A percentile compares a stretch with the other conserved stretches of the same genome.
phyloP scores from a whole-genome alignment of 352 stramenopile species.

The Phytophthora aleatoria region DNA sequence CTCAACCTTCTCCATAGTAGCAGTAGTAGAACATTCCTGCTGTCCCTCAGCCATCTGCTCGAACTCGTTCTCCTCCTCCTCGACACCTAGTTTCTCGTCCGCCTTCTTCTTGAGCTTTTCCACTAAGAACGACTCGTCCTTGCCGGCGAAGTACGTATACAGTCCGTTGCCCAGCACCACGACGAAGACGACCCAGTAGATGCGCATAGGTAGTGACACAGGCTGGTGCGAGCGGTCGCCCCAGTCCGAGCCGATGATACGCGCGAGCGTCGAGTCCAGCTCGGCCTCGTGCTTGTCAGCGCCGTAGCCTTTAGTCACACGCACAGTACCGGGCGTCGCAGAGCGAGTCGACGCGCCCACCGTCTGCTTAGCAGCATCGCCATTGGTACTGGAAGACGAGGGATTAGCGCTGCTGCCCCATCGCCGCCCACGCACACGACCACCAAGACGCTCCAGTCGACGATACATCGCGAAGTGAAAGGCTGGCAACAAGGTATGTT shows the following conservation, averaged over 20 bases:
- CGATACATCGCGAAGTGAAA: slow-evolving; percentile 17
- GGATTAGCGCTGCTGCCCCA: slow-evolving; percentile 33
- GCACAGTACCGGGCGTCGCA: slow-evolving; percentile 39
- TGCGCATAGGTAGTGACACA: slow-evolving; percentile 68
- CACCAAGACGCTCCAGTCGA: slow-evolving; percentile 14
- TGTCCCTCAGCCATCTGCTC: slow-evolving; percentile 32
- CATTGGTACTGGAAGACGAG: not conserved
- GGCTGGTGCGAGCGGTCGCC: slow-evolving; percentile 67
- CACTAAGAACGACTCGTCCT: slow-evolving; percentile 61
- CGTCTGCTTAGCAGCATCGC: not conserved
- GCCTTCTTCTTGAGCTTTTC: slow-evolving; percentile 60
- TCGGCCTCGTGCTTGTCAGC: slow-evolving; percentile 47
- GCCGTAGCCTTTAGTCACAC: slow-evolving; percentile 41
- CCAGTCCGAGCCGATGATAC: slow-evolving; percentile 80
- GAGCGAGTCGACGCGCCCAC: slow-evolving; percentile 12
- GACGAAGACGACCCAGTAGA: slow-evolving; percentile 74
- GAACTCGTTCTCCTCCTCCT: slow-evolving; percentile 55
- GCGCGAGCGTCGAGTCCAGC: slow-evolving; percentile 61
- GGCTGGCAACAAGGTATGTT: slow-evolving; percentile 6
- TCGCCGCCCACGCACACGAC: slow-evolving; percentile 14
- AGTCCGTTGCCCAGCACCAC: slow-evolving; percentile 63
- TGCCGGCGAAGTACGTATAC: slow-evolving; percentile 59
- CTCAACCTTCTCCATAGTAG: not conserved
- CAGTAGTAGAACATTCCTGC: not conserved
- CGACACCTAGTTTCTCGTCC: slow-evolving; percentile 53